phyloP scores from a whole-genome alignment of 352 stramenopile genomes.

The Thraustochytrium sp. region DNA sequence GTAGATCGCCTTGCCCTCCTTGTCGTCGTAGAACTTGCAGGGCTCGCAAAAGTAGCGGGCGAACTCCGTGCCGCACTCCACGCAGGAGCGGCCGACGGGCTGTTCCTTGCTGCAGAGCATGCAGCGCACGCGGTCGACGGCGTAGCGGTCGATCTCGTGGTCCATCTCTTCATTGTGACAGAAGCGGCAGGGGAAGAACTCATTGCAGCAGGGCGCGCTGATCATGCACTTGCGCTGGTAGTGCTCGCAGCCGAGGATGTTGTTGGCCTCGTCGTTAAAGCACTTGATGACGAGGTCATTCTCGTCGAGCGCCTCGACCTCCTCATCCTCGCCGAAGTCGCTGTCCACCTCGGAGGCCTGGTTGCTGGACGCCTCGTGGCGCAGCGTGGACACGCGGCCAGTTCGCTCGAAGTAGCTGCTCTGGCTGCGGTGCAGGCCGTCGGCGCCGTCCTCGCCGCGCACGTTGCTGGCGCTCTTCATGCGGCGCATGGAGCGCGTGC shows the following conservation, averaged over 20 bases:
- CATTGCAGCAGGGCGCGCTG: conserved; percentile 72
- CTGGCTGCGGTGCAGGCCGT: neutral
- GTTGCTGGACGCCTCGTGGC: neutral
- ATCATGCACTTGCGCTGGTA: conserved; percentile 74
- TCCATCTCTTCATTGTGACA: conserved; percentile 74
- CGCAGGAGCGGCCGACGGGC: conserved; percentile 56
- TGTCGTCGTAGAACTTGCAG: conserved; percentile 88
- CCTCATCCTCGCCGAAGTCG: conserved; percentile 48
- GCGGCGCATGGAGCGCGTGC: neutral
- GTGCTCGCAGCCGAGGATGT: conserved; percentile 66
- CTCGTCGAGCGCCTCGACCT: conserved; percentile 18
- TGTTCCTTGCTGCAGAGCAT: conserved; percentile 72
- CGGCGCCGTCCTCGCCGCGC: neutral
- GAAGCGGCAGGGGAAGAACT: conserved; percentile 77
- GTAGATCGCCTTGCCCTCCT: conserved; percentile 85
- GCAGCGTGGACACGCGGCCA: neutral
- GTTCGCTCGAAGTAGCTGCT: neutral
- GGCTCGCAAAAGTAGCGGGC: conserved; percentile 87
- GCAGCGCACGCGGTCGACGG: conserved; percentile 85
- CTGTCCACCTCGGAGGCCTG: neutral
- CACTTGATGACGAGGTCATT: neutral
- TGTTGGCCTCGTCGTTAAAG: conserved; percentile 24
- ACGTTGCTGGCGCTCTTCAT: neutral
- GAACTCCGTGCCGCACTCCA: conserved; percentile 72
- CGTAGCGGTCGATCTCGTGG: conserved; percentile 84